Evolutionary conservation across 1,284 basidiomycete species (phyloP).

Genomic region (Melampsora americana): DNA sequence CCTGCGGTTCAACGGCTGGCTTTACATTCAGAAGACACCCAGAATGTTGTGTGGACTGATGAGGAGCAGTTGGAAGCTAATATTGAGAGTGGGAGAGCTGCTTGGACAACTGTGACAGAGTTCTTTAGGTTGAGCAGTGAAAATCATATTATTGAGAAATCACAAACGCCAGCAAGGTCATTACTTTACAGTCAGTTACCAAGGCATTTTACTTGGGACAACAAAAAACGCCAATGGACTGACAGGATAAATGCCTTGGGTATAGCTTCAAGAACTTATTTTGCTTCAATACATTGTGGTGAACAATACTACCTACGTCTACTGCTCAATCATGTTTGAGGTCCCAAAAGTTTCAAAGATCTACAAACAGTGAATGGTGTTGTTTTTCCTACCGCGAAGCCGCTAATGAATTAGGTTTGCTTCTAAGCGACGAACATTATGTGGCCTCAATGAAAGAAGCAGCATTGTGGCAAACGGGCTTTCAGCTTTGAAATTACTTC

Average conservation of each 20-base stretch:
- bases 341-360: conserved; percentile 55
- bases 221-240: neutral
- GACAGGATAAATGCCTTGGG: neutral
- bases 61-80: conserved; percentile 45
- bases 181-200: neutral
- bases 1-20: conserved; percentile 43
- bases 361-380: conserved; percentile 52
- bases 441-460: conserved; percentile 57
- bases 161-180: neutral
- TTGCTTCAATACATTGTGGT: conserved; percentile 53
- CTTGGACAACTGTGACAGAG: conserved; percentile 47
- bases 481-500: conserved; percentile 57
- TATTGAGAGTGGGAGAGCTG: conserved; percentile 54
- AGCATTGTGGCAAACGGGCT: conserved; percentile 56
- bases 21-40: conserved; percentile 56
- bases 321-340: conserved; percentile 55
- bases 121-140: neutral
- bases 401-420: conserved; percentile 57
- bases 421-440: conserved; percentile 56
- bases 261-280: conserved; percentile 53
- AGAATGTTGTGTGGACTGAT: conserved; percentile 49
- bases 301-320: conserved; percentile 56
- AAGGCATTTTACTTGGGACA: neutral
- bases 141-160: neutral
- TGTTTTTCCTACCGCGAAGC: conserved; percentile 54